Percentiles rank a stretch among this genome's conserved stretches.
Evolutionary conservation across 176 grass and related monocot genomes (phyloP).

Genomic region (Eleusine coracana): DNA sequence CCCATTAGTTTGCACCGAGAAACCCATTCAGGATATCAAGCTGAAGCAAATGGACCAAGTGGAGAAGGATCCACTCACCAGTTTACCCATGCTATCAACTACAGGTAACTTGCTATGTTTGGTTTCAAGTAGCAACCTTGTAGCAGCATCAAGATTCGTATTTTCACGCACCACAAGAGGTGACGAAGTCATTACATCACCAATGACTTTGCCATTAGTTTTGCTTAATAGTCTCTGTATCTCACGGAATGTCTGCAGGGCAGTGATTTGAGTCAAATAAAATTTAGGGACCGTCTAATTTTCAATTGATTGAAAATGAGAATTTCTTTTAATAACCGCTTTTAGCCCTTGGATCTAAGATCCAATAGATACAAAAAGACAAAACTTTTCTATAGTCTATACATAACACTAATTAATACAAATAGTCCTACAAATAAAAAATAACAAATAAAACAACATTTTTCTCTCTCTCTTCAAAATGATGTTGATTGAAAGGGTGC

Average conservation of each 20-base stretch:
- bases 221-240: conserved; percentile 87
- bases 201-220: conserved; percentile 80
- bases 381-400: too few relatives aligned
- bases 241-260: conserved; percentile 72
- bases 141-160: conserved; percentile 93
- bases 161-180: conserved; percentile 81
- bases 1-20: not conserved
- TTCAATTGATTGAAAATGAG: too few relatives aligned
- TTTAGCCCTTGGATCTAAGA: too few relatives aligned
- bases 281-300: too few relatives aligned
- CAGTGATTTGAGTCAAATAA: conserved; percentile 12
- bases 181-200: conserved; percentile 81
- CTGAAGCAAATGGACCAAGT: not conserved
- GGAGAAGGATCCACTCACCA: conserved; percentile 28
- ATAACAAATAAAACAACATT: too few relatives aligned
- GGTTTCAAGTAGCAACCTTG: conserved; percentile 80
- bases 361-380: too few relatives aligned
- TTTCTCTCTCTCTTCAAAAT: too few relatives aligned
- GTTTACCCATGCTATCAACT: conserved; percentile 30
- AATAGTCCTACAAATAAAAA: too few relatives aligned
- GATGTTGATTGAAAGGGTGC: too few relatives aligned
- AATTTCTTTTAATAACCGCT: too few relatives aligned
- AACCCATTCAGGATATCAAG: not conserved
- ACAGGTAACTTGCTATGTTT: conserved; percentile 38
- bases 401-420: too few relatives aligned